Base-by-base conservation (phyloP, 371 early-diverging fungal species). In the Mortierella sp. region DNA sequence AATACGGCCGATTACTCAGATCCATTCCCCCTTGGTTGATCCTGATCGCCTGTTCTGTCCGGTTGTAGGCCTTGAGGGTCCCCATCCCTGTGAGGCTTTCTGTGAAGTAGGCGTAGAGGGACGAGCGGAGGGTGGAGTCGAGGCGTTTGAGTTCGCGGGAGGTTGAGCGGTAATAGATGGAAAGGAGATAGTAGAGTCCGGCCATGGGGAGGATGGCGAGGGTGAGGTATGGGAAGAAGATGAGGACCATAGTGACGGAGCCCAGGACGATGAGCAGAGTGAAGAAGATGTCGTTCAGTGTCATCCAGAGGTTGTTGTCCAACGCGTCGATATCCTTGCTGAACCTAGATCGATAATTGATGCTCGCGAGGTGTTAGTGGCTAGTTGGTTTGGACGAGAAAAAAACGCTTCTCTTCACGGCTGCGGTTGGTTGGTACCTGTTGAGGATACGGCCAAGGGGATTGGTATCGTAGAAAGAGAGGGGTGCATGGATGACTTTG, bases 381-480 rank as follows among this genome's bases (percentile, higher is more conserved):
- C n/a, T n/a, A n/a, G n/a, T n/a, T n/a, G n/a, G n/a, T n/a, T n/a
- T n/a, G n/a, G n/a, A n/a, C n/a, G n/a, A 3, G 47, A 24, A 45
- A 70, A 71, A 45, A 48, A 11, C 1, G 31, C n/a, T n/a, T n/a
- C n/a, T n/a, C n/a, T n/a, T n/a, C n/a, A n/a, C n/a, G n/a, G n/a
- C n/a, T n/a, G n/a, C n/a, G n/a, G n/a, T n/a, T n/a, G n/a, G n/a
- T n/a, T 8, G 19, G 3, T 61, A 97, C 40, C 97, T 88, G 75
- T 93, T 58, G 58, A 58, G 58, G 58, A 98, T 94, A 11, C 96
- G 92, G n/a, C 95, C 96, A 37, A 94, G 76, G 8, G 97, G 94
- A 1, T 96, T 97, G 45, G 86, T 89, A 58, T 97, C 95, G 85
- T 93, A 97, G 77, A 96, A 97, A 1, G 91, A 85, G 64, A 95